A percentile compares a stretch with the other conserved stretches of the same genome.
Evolutionary conservation across 2,329 filamentous ascomycete species (phyloP).

Genomic region (Ascochyta koolunga): DNA sequence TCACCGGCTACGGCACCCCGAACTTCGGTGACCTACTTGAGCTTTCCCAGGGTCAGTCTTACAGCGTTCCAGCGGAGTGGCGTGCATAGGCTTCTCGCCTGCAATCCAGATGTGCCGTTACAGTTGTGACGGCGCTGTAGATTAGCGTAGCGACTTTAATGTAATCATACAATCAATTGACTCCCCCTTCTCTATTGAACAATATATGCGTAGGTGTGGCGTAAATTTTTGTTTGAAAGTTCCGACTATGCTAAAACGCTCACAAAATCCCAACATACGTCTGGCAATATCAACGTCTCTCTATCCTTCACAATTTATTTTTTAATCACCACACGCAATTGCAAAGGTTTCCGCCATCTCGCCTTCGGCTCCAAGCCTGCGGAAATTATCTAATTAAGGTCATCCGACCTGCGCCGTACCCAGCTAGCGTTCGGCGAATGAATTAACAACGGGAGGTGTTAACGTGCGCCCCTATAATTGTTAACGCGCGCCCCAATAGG

Average conservation of each 20-base stretch:
- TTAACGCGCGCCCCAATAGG: no score
- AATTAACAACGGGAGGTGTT: no score
- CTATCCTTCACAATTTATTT: neutral
- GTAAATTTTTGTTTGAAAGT: neutral
- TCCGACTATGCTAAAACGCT: slow-evolving; percentile 2
- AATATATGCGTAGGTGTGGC: neutral
- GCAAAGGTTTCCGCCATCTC: neutral
- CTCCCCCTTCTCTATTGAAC: neutral
- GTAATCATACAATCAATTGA: neutral
- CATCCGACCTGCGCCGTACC: no score
- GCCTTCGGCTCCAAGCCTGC: neutral
- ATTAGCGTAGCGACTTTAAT: neutral
- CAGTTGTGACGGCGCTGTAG: no score
- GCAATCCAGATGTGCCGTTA: no score
- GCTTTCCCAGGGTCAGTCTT: slow-evolving; percentile 26
- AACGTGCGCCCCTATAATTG: no score
- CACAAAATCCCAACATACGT: neutral
- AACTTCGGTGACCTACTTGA: slow-evolving; percentile 44
- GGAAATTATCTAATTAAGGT: no score
- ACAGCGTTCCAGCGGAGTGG: slow-evolving; percentile 11
- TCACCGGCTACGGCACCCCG: slow-evolving; percentile 52
- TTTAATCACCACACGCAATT: neutral
- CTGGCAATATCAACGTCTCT: neutral
- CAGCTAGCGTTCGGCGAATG: no score
- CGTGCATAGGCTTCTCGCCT: neutral